Conservation (phyloP, 768 basidiomycete genomes). For the Leucocoprinus birnbaumii region DNA sequence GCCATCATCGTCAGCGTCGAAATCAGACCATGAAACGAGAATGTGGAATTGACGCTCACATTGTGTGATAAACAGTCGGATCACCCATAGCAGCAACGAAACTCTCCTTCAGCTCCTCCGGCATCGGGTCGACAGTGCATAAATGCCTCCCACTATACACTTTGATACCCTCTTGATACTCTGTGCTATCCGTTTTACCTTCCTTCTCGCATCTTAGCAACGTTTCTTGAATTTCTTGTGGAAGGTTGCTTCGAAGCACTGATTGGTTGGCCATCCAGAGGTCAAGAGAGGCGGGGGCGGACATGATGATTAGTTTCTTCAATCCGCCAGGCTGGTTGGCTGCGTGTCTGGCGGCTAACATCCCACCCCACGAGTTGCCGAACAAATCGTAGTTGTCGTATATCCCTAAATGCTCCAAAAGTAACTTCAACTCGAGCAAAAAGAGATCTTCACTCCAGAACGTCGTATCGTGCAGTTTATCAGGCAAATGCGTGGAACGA, state of each 20-base stretch:
- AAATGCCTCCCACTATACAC: conserved; percentile 40
- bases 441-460: conserved; percentile 54
- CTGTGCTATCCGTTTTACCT: conserved; percentile 37
- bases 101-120: conserved; percentile 29
- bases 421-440: conserved; percentile 46
- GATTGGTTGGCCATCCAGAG: conserved; percentile 31
- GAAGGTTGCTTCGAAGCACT: conserved; percentile 23
- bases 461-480: conserved; percentile 35
- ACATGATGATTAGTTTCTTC: conserved; percentile 39
- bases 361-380: conserved; percentile 53
- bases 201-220: conserved; percentile 43
- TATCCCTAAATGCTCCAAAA: conserved; percentile 42
- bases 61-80: conserved; percentile 43
- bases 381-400: conserved; percentile 40
- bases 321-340: conserved; percentile 41
- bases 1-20: not conserved
- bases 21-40: too few relatives aligned
- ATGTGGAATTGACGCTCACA: conserved; percentile 28
- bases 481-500: conserved; percentile 49
- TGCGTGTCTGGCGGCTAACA: conserved; percentile 40
- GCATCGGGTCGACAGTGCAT: conserved; percentile 44
- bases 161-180: conserved; percentile 40
- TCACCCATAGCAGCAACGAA: conserved; percentile 37
- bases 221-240: conserved; percentile 34
- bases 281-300: conserved; percentile 40